A percentile compares a stretch with the other conserved stretches of the same genome.
Evolutionary conservation across 306 rosid genomes (phyloP).

Genomic region (Crotalaria pallida): DNA sequence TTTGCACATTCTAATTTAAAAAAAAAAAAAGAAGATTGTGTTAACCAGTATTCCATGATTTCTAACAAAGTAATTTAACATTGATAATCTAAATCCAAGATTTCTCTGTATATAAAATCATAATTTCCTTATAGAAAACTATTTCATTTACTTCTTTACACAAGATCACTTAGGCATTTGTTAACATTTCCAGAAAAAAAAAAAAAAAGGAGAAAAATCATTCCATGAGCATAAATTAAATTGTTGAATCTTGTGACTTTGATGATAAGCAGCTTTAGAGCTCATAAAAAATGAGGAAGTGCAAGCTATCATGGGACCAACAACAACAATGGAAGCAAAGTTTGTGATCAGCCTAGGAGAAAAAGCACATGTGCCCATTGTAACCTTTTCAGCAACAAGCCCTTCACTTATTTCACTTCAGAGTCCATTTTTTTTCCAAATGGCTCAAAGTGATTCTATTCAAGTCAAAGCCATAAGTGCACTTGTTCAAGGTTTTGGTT

Average conservation of each 20-base stretch:
- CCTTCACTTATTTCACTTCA: constrained; percentile 37
- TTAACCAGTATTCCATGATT: too few species aligned
- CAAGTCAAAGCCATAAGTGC: constrained; percentile 41
- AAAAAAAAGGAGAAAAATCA: too few species aligned
- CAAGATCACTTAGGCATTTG: too few species aligned
- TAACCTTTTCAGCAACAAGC: constrained; percentile 49
- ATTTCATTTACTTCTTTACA: too few species aligned
- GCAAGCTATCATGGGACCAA: constrained; percentile 49
- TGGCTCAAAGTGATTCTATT: constrained; percentile 32
- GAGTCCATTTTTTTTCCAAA: constrained; percentile 43
- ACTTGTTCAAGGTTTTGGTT: constrained; percentile 35
- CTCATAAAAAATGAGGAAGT: constrained; percentile 43
- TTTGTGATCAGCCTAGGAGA: constrained; percentile 46
- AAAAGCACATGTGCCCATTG: constrained; percentile 44
- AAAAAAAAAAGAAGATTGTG: too few species aligned
- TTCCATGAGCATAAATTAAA: too few species aligned
- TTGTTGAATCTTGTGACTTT: not conserved
- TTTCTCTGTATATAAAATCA: too few species aligned
- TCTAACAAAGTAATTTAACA: too few species aligned
- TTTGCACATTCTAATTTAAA: too few species aligned
- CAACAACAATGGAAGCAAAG: constrained; percentile 40
- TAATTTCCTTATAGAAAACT: too few species aligned
- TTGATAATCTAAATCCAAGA: too few species aligned
- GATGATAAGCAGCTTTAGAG: constrained; percentile 30
- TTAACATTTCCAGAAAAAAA: too few species aligned